Percentiles rank a stretch among this genome's conserved stretches.
Conservation (phyloP, 2,329 filamentous ascomycete genomes). For the Teratosphaeria epicoccoides region DNA sequence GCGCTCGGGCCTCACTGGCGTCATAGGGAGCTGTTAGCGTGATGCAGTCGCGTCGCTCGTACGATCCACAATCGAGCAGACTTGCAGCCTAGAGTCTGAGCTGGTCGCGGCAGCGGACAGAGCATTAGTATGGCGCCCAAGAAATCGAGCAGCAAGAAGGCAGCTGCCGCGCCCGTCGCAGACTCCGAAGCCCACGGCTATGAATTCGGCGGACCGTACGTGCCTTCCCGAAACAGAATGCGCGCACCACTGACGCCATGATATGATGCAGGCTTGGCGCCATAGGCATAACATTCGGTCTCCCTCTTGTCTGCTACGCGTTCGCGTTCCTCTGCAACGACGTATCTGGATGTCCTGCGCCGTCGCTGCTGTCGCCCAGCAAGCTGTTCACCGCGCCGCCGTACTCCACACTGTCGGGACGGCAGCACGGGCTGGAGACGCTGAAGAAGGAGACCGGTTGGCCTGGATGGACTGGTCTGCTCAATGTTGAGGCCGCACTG, state of each 20-base stretch:
- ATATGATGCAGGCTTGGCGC: conserved; percentile 46
- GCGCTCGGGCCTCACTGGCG: background rate
- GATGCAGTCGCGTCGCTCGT: background rate
- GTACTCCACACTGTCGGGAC: conserved; percentile 20
- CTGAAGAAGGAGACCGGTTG: conserved; percentile 75
- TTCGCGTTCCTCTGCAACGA: conserved; percentile 88
- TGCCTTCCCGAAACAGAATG: conserved; percentile 5
- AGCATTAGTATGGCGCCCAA: background rate
- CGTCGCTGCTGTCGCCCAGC: conserved; percentile 63
- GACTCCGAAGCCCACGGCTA: conserved; percentile 26
- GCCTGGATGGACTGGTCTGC: conserved; percentile 63
- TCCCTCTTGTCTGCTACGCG: conserved; percentile 68
- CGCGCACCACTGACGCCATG: background rate
- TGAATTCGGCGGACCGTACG: conserved; percentile 42
- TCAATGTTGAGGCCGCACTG: conserved; percentile 57
- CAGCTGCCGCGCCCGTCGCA: background rate
- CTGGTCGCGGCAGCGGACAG: background rate
- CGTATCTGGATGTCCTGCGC: conserved; percentile 78
- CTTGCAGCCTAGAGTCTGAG: too few species aligned
- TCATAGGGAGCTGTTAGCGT: background rate
- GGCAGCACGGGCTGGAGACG: conserved; percentile 47
- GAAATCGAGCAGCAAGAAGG: background rate
- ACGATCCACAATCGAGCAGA: background rate
- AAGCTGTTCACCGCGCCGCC: conserved; percentile 40
- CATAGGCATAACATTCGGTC: conserved; percentile 63